Conservation (phyloP, 106 monocot species). For the Dendrobium officinale region DNA sequence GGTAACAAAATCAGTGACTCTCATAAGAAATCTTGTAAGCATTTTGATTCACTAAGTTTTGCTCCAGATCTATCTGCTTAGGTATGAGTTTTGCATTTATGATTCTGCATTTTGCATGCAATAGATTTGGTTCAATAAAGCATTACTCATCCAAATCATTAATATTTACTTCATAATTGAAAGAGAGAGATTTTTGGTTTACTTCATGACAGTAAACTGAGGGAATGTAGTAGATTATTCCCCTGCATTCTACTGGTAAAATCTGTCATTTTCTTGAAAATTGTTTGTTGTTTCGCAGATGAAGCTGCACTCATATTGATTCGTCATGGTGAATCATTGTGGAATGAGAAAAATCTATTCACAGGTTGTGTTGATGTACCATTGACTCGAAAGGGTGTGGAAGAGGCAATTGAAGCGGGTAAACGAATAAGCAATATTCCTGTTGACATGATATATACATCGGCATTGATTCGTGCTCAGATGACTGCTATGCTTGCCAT, state of each 20-base stretch:
- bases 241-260: too few relatives aligned
- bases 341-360: constrained; percentile 99
- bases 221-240: not conserved
- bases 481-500: constrained; percentile 99
- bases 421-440: constrained; percentile 94
- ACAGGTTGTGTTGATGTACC: constrained; percentile 99
- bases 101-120: not conserved
- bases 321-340: constrained; percentile 92
- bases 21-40: constrained; percentile 62
- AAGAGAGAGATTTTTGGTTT: not conserved
- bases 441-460: constrained; percentile 83
- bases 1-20: constrained; percentile 18
- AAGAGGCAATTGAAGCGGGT: constrained; percentile 96
- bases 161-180: not conserved
- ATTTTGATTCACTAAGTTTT: not conserved
- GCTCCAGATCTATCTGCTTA: not conserved
- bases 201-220: not conserved
- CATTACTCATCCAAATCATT: not conserved
- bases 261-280: not conserved
- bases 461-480: constrained; percentile 86
- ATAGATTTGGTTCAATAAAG: not conserved
- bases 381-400: constrained; percentile 77
- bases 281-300: constrained; percentile 38
- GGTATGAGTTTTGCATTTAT: not conserved
- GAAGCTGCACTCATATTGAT: constrained; percentile 90